phyloP scores from a whole-genome alignment of 768 basidiomycete species.

The Trametes sanguinea region DNA sequence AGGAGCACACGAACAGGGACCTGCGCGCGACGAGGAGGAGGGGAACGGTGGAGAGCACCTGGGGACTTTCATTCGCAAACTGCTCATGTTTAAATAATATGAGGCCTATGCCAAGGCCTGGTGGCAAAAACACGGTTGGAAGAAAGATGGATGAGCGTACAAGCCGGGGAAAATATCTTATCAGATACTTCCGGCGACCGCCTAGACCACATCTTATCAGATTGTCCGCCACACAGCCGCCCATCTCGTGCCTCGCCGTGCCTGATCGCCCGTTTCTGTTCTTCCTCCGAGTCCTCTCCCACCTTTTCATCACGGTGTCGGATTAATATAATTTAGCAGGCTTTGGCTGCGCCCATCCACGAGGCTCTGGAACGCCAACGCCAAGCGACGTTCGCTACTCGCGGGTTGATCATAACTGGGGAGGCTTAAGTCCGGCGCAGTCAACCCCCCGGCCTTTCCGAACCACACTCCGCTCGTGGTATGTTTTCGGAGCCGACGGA shows the following conservation, averaged over 20 bases:
- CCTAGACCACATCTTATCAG: conserved; percentile 3
- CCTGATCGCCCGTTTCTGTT: neutral
- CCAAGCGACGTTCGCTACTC: neutral
- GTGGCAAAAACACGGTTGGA: neutral
- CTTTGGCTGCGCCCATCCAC: neutral
- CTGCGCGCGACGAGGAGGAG: neutral
- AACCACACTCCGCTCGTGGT: neutral
- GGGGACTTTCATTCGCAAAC: neutral
- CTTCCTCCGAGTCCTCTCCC: too few species aligned
- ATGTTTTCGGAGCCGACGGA: neutral
- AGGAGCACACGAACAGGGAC: neutral
- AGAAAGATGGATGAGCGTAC: neutral
- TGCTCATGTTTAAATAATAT: neutral
- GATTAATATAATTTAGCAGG: too few species aligned
- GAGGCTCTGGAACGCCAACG: neutral
- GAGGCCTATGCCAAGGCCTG: neutral
- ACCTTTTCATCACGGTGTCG: too few species aligned
- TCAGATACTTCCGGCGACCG: conserved; percentile 1
- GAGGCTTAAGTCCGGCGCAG: too few species aligned
- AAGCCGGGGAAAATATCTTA: neutral
- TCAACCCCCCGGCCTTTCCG: too few species aligned
- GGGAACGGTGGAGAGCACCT: neutral
- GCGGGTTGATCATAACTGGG: too few species aligned
- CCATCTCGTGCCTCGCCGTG: neutral
- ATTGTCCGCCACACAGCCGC: neutral